Evolutionary conservation across 768 basidiomycete genomes (phyloP), one percentile per base, ranked within the genome.

Genomic region (Boletus rufocinnamomeus): DNA sequence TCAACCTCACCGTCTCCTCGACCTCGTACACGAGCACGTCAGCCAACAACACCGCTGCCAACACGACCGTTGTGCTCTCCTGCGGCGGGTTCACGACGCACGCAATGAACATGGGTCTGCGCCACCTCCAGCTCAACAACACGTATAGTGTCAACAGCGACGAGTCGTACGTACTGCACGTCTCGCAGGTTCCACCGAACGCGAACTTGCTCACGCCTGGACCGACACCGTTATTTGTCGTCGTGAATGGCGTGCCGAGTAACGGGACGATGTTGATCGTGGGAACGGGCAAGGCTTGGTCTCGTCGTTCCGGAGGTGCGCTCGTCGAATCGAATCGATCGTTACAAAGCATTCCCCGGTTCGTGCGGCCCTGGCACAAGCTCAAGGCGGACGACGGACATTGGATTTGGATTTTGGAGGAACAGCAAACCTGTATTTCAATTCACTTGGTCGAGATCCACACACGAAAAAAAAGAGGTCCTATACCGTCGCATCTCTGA

Each of bases 71-170:
- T 13, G 86, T 85, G 35, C 74, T 98, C 59, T 77, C 89, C 28
- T 90, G 96, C n/a, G 81, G 85, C 5, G 95, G 95, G 0, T 91
- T 88, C 77, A 86, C 90, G 4, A 91, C 90, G 0, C 90, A 92
- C 65, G 89, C 83, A 35, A 90, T 91, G 89, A 92, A 90, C 76
- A 92, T 91, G 88, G 89, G 89, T 0, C 91, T 93, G 72, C 82
- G 94, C 4, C 81, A 80, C 54, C 66, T 95, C 57, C 86, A 95
- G 75, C 83, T 97, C 54, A 88, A 95, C 72, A 89, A 83, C 67
- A 90, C 94, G 0, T 96, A 87, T 76, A 89, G 85, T 0, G 89
- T 93, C 56, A 84, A 91, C 69, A 71, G 67, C n/a, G 85, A 94
- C 61, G 88, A 90, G 21, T 84, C 87, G 19, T 86, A 92, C 63